Base-by-base conservation (phyloP, 1,284 basidiomycete species). In the Moniliella sp. region DNA sequence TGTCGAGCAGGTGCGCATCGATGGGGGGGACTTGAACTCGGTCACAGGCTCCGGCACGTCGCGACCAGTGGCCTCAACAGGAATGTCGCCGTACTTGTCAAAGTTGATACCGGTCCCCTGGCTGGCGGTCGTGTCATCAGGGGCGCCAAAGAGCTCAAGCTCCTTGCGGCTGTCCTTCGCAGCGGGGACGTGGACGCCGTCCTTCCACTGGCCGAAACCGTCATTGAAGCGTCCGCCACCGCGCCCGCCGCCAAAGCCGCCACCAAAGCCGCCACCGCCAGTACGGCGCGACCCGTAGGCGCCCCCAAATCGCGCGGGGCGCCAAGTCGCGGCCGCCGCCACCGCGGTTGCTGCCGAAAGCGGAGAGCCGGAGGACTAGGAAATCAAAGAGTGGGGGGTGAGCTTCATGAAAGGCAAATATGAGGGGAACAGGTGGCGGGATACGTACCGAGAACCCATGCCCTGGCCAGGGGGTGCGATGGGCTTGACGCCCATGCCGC, bases 61-160 rank as follows among this genome's bases (percentile, higher is more conserved):
- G 40, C 75, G 74, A 47, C 91, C 91, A 30, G 84, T 93, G 27
- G 84, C 88, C 67, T 97, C 91, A 49, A 99, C 86, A 44, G 88
- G 88, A 57, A 97, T 97, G 64, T 97, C 88, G 62, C 91, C 86
- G 62, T 97, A 99, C 66, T 91, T 91, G 69, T 97, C 91, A 59
- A 99, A 99, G 69, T 99, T 99, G 69, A 99, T 94, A 48, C 88
- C 88, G 31, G 86, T 91, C 54, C 82, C 75, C 62, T 86, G 77
- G 56, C 66, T 65, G 44, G 66, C 62, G 29, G 52, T 48, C 31
- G 45, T 45, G 62, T 94, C 91, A 35, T 73, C 69, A 43, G n/a
- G n/a, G 43, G 88, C 83, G 33, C 91, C 88, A 57, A 77, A 99
- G 26, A 99, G 76, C 61, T 97, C 86, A 65, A 80, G 84, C 67